phyloP scores from a whole-genome alignment of 179 eudicot species.

The Corrigiola litoralis region DNA sequence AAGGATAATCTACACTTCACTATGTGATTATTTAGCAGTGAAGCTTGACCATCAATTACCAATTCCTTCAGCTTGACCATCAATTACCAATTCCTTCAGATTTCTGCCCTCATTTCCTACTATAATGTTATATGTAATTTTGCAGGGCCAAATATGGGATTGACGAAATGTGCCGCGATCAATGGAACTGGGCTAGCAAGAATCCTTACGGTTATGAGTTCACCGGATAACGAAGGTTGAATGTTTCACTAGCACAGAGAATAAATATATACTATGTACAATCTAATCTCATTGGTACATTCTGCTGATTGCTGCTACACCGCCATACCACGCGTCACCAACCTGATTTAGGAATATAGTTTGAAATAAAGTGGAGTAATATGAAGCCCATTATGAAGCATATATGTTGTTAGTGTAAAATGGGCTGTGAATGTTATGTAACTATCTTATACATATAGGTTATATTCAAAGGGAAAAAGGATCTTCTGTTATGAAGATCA shows the following conservation, averaged over 20 bases:
- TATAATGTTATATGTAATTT: too few species aligned
- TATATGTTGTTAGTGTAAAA: conserved; percentile 29
- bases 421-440: conserved; percentile 26
- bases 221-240: conserved; percentile 34
- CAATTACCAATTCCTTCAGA: too few species aligned
- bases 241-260: conserved; percentile 14
- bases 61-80: too few species aligned
- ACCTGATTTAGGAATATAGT: conserved; percentile 23
- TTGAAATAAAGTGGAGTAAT: conserved; percentile 13
- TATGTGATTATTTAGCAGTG: too few species aligned
- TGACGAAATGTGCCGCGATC: conserved; percentile 96
- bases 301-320: conserved; percentile 15
- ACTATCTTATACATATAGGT: conserved; percentile 22
- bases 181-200: conserved; percentile 99
- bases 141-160: conserved; percentile 85
- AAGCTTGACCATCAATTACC: too few species aligned
- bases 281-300: conserved; percentile 22
- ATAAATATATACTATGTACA: conserved; percentile 22
- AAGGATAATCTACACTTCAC: too few species aligned
- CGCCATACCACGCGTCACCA: conserved; percentile 12
- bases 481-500: conserved; percentile 16
- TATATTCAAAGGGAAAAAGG: conserved; percentile 10
- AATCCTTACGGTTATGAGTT: conserved; percentile 86
- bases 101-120: too few species aligned
- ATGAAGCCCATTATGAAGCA: conserved; percentile 22